Evolutionary conservation across 345 rosid species (phyloP).

Genomic region (Bruguiera parviflora): DNA sequence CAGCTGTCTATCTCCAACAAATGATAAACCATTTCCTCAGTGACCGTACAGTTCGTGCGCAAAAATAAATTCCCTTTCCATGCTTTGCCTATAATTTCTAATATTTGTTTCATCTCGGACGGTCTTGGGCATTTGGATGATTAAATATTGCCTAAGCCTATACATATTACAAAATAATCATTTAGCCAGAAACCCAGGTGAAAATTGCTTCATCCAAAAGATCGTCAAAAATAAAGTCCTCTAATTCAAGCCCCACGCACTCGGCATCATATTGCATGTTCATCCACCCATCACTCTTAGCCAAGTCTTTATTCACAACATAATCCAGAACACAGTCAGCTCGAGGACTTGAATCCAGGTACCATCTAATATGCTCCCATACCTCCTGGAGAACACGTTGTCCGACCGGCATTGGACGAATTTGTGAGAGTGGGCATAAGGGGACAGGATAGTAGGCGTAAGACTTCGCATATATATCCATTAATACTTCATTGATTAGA

Average conservation of each 20-base stretch:
- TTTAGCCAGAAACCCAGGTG: constrained; percentile 1
- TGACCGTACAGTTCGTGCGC: no score
- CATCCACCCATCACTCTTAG: constrained; percentile 71
- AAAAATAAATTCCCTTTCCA: no score
- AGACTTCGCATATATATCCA: constrained; percentile 59
- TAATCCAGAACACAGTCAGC: constrained; percentile 43
- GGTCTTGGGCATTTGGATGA: neutral
- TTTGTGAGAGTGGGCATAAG: constrained; percentile 44
- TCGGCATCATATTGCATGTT: constrained; percentile 69
- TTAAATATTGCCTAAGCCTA: neutral
- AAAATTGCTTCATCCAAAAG: constrained; percentile 54
- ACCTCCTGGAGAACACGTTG: constrained; percentile 59
- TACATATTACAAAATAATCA: neutral
- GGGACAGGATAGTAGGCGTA: constrained; percentile 53
- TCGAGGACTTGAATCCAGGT: constrained; percentile 37
- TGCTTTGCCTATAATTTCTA: no score
- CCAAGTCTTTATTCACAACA: constrained; percentile 47
- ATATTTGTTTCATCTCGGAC: no score
- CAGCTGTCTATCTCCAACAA: no score
- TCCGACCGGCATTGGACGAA: constrained; percentile 58
- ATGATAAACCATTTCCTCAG: no score
- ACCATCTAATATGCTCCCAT: constrained; percentile 57
- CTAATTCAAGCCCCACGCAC: constrained; percentile 71
- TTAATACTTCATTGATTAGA: constrained; percentile 63
- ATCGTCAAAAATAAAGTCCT: constrained; percentile 62